Evolutionary conservation across 148 eudicot species (phyloP).

Genomic region (Nepenthes mirabilis): DNA sequence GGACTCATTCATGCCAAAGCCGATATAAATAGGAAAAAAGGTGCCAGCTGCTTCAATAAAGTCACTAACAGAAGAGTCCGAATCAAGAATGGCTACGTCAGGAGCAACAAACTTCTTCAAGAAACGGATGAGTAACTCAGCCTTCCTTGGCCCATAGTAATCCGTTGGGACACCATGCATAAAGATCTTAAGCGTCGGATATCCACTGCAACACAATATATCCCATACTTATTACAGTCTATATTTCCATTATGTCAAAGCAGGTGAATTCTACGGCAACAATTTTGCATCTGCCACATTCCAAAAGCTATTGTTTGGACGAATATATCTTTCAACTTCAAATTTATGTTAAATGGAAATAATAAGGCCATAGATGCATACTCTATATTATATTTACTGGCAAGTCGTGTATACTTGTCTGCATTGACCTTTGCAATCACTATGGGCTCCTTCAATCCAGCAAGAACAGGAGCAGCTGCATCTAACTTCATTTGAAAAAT

Average conservation of each 20-base stretch:
- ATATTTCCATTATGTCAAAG: background rate
- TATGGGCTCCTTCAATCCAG: conserved; percentile 62
- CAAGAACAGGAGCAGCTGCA: conserved; percentile 77
- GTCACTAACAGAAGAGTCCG: conserved; percentile 52
- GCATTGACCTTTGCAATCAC: conserved; percentile 85
- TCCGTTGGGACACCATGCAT: conserved; percentile 84
- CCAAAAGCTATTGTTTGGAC: background rate
- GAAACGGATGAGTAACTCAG: conserved; percentile 53
- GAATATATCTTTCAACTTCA: background rate
- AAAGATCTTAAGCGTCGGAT: conserved; percentile 82
- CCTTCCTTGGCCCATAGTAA: conserved; percentile 72
- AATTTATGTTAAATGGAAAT: background rate
- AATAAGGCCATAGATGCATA: conserved; percentile 21
- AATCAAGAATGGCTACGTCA: conserved; percentile 60
- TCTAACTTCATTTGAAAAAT: conserved; percentile 53
- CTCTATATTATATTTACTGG: conserved; percentile 76
- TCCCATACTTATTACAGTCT: background rate
- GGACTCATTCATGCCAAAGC: conserved; percentile 84
- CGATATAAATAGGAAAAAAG: conserved; percentile 72
- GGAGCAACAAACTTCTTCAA: conserved; percentile 90
- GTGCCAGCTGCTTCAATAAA: conserved; percentile 65
- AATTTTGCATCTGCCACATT: background rate
- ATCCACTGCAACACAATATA: conserved; percentile 55
- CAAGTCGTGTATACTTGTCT: conserved; percentile 64
- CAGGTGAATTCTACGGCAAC: background rate